Base-by-base conservation (phyloP, 1,139 yeast genomes). In the Geotrichum restrictum region DNA sequence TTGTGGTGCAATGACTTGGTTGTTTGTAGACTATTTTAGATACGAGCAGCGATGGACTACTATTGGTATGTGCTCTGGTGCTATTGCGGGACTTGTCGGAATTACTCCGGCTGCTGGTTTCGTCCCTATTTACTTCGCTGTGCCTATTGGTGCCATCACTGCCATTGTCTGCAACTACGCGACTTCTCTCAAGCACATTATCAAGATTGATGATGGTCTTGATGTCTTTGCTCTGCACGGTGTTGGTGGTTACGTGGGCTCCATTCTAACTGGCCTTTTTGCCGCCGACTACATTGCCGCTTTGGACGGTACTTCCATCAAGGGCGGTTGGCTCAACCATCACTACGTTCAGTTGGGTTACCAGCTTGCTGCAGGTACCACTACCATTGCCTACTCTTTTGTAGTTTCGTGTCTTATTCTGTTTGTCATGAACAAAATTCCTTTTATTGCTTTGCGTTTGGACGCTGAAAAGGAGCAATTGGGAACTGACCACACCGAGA, bases 31-130 rank as follows among this genome's bases (percentile, higher is more conserved):
- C 72, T 89, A 81, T 73, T 82, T 85, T 75, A 82, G 96, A 76
- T 81, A 83, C 58, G 95, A 93, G 55, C 84, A 86, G 56, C 88
- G 88, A 69, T 91, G 96, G 96, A 87, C 97, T 51, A 87, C 96
- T 40, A 93, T 88, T 54, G 97, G 96, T 59, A 76, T 91, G 69
- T 91, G 98, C 73, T 80, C 88, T 53, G 98, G 98, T 65, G 89
- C 91, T 54, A 82, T 91, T 72, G 88, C 95, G 40, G 98, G 98
- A 59, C 79, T 91, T 57, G 97, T 91, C 46, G 96, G 96, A 66
- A 87, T 91, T 62, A 93, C 98, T 5, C 98, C 98, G 53, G 97
- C 94, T 60, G 97, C 98, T 34, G 98, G 98, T 58, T 91, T 76
- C 66, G 96, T 91, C 48, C 96, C 96, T 51, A 83, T 91, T 53